Conservation (phyloP, 352 stramenopile species). For the Pythium grandisporangium region DNA sequence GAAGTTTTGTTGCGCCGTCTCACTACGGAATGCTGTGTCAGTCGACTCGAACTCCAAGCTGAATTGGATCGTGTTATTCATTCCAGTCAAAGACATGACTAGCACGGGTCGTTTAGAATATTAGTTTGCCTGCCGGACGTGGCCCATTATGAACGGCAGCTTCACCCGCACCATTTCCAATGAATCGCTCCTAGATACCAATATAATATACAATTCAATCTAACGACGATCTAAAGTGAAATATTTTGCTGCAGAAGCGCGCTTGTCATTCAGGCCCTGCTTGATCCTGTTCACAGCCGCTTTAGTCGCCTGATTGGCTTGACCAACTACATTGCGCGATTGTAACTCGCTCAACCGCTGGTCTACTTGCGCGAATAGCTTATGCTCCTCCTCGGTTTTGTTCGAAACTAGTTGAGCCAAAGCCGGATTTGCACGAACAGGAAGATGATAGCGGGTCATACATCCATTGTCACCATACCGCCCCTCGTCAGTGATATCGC, state of each 20-base stretch:
- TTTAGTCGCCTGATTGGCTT: constrained; percentile 38
- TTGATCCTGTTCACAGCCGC: constrained; percentile 43
- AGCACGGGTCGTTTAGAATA: too few relatives aligned
- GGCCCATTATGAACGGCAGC: too few relatives aligned
- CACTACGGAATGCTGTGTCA: too few relatives aligned
- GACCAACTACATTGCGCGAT: constrained; percentile 42
- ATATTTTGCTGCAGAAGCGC: constrained; percentile 37
- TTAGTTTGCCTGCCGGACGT: too few relatives aligned
- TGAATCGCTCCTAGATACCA: not conserved
- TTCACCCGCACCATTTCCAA: not conserved
- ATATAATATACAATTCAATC: not conserved
- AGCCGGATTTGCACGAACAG: constrained; percentile 28
- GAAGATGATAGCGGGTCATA: constrained; percentile 44
- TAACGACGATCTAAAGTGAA: constrained; percentile 26
- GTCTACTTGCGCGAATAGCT: constrained; percentile 38
- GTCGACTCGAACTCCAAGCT: too few relatives aligned
- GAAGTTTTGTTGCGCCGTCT: too few relatives aligned
- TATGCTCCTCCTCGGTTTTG: constrained; percentile 33
- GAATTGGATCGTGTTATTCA: too few relatives aligned
- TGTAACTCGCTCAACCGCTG: constrained; percentile 47
- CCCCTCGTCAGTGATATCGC: constrained; percentile 63
- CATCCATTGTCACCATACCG: constrained; percentile 57
- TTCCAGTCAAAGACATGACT: too few relatives aligned
- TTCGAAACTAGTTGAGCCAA: constrained; percentile 25
- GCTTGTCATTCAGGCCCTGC: constrained; percentile 27